These are phyloP conservation scores for Viola pubescens DNA, from an alignment of 441 rosid species.

Conservation along the genomic window DNA sequence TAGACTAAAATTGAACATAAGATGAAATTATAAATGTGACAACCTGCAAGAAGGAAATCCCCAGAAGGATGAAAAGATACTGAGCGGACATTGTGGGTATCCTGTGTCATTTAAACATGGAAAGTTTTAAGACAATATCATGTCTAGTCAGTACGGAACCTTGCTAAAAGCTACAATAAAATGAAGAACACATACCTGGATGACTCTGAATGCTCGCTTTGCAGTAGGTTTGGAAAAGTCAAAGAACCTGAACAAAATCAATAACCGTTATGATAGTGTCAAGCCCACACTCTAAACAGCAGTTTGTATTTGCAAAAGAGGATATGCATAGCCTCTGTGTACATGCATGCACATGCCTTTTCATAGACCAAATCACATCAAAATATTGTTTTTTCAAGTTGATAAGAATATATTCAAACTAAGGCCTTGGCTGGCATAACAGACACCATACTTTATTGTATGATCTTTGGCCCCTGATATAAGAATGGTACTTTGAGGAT, in stretches of 20 bases:
- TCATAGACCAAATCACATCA: too few species aligned
- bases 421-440: constrained; percentile 7
- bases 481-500: constrained; percentile 66
- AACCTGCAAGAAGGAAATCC: constrained; percentile 76
- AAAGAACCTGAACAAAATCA: constrained; percentile 49
- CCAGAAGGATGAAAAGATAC: constrained; percentile 77
- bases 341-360: too few species aligned
- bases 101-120: constrained; percentile 38
- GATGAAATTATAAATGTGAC: constrained; percentile 7
- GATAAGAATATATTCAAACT: neutral
- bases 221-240: constrained; percentile 79
- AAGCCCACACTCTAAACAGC: neutral
- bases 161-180: constrained; percentile 1
- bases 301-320: too few species aligned
- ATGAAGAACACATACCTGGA: constrained; percentile 49
- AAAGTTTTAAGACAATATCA: too few species aligned
- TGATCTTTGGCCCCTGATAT: constrained; percentile 74
- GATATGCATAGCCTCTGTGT: too few species aligned
- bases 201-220: constrained; percentile 76
- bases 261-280: neutral
- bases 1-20: neutral
- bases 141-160: constrained; percentile 9
- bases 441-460: constrained; percentile 53
- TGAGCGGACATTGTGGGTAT: constrained; percentile 80
- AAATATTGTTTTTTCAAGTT: too few species aligned